Evolutionary conservation across 2,329 filamentous ascomycete species (phyloP), one percentile per base, ranked within the genome.

Genomic region (Gremmenia infestans): DNA sequence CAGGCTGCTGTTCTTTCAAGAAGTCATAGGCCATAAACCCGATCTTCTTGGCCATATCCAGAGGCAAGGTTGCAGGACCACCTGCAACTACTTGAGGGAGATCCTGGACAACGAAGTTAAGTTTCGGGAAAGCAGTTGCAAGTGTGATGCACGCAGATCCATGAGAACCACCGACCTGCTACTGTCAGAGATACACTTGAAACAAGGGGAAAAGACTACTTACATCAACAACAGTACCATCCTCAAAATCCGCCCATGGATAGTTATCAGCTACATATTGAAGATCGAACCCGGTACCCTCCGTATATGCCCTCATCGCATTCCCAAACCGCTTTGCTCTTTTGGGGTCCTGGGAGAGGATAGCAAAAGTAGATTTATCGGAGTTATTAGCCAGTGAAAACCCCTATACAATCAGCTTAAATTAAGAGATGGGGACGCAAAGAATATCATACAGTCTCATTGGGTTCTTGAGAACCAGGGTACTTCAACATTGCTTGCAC

Each of bases 1-100:
- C 23, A 2, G 52, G 52, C 17, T 57, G 54, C 48, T 52, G 47
- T 11, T 71, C 70, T 7, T 65, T 63, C 60, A 79, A 76, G 60
- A 79, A 74, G 61, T 77, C 71, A 64, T 80, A 73, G 4, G 61
- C 68, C 57, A 69, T 66, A 64, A 69, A 65, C 3, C 50, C n/a
- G 11, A 71, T 58, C 23, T 61, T 62, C 12, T 40, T 32, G 12
- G 48, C 49, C 8, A 67, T 39, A 1, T 60, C 56, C 5, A 35
- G 19, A 2, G 63, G 56, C 0, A 60, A 23, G 4, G 46, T 54
- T 14, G 40, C 40, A 1, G 22, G 28, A 8, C 36, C 55, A 61
- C 1, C 64, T 64, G 42, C 63, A 9, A 61, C 32, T 55, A 35
- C 68, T 63, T 72, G 70, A 9, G 78, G 68, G 23, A 76, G 78